Conservation (phyloP, 768 basidiomycete species). For the Leccinum broughii region DNA sequence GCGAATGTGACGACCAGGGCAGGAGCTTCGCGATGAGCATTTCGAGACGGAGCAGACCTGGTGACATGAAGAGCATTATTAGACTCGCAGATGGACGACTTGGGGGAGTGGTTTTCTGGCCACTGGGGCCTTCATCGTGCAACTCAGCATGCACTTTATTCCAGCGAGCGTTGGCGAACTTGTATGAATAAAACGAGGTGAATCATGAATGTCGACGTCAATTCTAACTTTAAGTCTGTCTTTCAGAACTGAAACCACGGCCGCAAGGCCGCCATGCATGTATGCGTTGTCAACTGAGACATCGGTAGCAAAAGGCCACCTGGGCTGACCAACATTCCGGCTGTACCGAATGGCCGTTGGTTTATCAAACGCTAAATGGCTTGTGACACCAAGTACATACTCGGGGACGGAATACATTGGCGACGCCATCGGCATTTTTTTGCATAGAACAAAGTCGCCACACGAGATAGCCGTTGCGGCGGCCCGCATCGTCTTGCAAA, state of each 20-base stretch:
- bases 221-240: neutral
- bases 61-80: neutral
- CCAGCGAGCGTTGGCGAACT: neutral
- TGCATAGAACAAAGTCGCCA: neutral
- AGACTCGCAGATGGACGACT: too few species aligned
- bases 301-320: too few species aligned
- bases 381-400: neutral
- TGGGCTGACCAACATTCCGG: neutral
- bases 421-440: neutral
- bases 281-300: neutral
- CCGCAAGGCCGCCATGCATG: too few species aligned
- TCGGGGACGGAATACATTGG: neutral
- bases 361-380: neutral
- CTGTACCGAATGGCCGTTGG: neutral
- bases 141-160: neutral
- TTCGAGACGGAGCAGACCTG: neutral
- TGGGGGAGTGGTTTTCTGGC: neutral
- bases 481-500: too few species aligned
- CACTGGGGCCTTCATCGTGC: neutral
- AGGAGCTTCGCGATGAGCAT: neutral
- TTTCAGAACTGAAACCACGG: too few species aligned
- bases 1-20: too few species aligned
- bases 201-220: neutral
- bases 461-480: too few species aligned
- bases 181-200: conserved; percentile 1